Evolutionary conservation across 495 filamentous ascomycete genomes (phyloP).

Genomic region (Umbilicaria muhlenbergii): DNA sequence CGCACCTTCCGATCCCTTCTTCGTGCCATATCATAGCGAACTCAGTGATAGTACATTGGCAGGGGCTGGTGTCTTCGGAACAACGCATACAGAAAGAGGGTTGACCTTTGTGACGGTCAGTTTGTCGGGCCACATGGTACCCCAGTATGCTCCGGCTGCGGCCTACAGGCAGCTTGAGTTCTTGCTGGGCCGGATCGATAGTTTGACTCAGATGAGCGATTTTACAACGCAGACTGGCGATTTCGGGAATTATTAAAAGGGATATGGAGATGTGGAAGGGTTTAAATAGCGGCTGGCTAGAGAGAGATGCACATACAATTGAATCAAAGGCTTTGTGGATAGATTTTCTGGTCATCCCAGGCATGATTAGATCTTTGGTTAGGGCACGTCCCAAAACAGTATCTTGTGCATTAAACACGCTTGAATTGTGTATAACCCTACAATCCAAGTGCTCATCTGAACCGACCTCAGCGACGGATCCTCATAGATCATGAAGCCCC

Average conservation of each 20-base stretch:
- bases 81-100: conserved; percentile 46
- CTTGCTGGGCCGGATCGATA: conserved; percentile 43
- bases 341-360: too few relatives aligned
- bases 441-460: too few relatives aligned
- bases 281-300: too few relatives aligned
- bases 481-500: too few relatives aligned
- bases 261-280: too few relatives aligned
- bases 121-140: conserved; percentile 13
- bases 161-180: conserved; percentile 56
- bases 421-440: too few relatives aligned
- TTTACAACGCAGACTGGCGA: conserved; percentile 19
- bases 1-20: conserved; percentile 40
- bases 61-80: conserved; percentile 44
- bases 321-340: too few relatives aligned
- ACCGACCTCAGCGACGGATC: too few relatives aligned
- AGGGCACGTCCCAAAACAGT: too few relatives aligned
- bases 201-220: conserved; percentile 17
- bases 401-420: too few relatives aligned
- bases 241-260: neutral
- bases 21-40: conserved; percentile 45
- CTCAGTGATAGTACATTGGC: conserved; percentile 22
- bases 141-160: conserved; percentile 45
- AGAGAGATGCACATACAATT: too few relatives aligned
- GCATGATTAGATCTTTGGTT: too few relatives aligned
- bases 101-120: conserved; percentile 47